Percentiles rank a stretch among this genome's conserved stretches.
These are phyloP conservation scores for Ensete ventricosum DNA, from an alignment of 176 grass and related monocot species.

Conservation along the genomic window DNA sequence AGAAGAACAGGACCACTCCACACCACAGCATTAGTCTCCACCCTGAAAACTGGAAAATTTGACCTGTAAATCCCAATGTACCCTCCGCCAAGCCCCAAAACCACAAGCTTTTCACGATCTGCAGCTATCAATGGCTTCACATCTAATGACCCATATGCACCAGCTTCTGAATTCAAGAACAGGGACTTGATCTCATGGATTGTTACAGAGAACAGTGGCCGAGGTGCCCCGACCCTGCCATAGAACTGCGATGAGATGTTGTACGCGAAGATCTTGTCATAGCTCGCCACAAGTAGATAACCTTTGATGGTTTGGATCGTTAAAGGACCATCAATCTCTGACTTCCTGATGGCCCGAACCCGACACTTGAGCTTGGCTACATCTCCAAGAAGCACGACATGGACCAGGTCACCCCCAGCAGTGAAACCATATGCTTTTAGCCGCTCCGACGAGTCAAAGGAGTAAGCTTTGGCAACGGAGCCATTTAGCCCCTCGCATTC, in stretches of 20 bases:
- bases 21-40: conserved; percentile 75
- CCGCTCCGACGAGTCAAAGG: conserved; percentile 58
- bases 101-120: conserved; percentile 66
- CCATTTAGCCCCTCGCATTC: conserved; percentile 6
- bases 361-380: conserved; percentile 78
- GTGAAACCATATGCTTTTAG: conserved; percentile 91
- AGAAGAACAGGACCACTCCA: conserved; percentile 86
- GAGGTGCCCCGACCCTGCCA: conserved; percentile 62
- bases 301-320: conserved; percentile 74
- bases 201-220: conserved; percentile 40
- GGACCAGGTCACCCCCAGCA: conserved; percentile 56
- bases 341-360: conserved; percentile 56
- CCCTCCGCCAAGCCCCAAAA: conserved; percentile 73
- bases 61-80: conserved; percentile 66
- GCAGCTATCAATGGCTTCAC: conserved; percentile 61
- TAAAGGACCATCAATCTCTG: conserved; percentile 47
- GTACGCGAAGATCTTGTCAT: conserved; percentile 70
- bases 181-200: conserved; percentile 76
- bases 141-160: conserved; percentile 7
- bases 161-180: conserved; percentile 35
- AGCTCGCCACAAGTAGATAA: conserved; percentile 63
- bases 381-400: conserved; percentile 79
- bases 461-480: conserved; percentile 45
- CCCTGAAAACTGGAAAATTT: conserved; percentile 64
- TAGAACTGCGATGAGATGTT: conserved; percentile 89